phyloP scores from a whole-genome alignment of 2,329 filamentous ascomycete species.

The Plenodomus biglobosus region DNA sequence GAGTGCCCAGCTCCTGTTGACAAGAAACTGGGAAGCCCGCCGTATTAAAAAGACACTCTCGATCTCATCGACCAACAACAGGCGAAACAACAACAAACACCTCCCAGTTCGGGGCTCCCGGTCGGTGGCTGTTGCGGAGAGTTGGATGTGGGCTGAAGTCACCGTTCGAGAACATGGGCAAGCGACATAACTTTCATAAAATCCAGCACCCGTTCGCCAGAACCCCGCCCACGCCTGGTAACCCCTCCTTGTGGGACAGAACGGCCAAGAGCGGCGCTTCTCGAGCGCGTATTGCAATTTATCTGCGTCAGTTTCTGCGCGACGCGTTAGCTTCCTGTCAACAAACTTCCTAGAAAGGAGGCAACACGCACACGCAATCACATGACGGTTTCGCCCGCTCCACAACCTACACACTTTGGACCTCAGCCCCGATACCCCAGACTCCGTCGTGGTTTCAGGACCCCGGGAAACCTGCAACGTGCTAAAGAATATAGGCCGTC shows the following conservation, averaged over 20 bases:
- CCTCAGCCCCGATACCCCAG: constrained; percentile 30
- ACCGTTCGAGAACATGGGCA: constrained; percentile 35
- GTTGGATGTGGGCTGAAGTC: constrained; percentile 32
- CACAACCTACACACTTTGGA: constrained; percentile 13
- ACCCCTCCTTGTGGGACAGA: constrained; percentile 39
- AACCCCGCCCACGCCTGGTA: constrained; percentile 40
- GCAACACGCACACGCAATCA: constrained; percentile 30
- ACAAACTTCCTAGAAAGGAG: constrained; percentile 30
- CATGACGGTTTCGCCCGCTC: constrained; percentile 25
- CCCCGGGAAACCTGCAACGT: constrained; percentile 30
- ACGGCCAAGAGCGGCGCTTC: constrained; percentile 38
- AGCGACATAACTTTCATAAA: constrained; percentile 41
- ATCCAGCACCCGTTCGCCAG: constrained; percentile 15
- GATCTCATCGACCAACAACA: constrained; percentile 3
- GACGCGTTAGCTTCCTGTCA: constrained; percentile 38
- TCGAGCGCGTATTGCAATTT: constrained; percentile 18
- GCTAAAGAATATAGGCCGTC: constrained; percentile 22
- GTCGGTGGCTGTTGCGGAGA: constrained; percentile 25
- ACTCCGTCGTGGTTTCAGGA: constrained; percentile 33
- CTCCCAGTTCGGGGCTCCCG: constrained; percentile 30
- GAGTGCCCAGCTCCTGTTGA: neutral
- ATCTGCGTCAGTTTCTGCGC: constrained; percentile 31
- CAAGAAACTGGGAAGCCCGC: neutral
- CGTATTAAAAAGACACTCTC: neutral
- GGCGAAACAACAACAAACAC: constrained; percentile 13